phyloP scores from a whole-genome alignment of 1,284 basidiomycete species.

The Trichosporon asahii region DNA sequence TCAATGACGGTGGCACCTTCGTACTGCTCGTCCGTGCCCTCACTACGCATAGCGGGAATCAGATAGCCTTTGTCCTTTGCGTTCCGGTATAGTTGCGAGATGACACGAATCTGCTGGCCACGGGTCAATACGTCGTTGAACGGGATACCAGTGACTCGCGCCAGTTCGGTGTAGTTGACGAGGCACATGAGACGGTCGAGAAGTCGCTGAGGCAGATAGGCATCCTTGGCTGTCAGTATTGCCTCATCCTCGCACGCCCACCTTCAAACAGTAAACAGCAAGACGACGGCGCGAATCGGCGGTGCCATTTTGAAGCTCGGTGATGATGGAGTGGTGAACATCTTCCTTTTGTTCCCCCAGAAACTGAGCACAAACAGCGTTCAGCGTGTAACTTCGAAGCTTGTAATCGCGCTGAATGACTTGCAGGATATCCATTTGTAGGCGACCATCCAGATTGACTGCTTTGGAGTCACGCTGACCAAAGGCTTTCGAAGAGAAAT shows the following conservation, averaged over 20 bases:
- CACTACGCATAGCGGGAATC: conserved; percentile 74
- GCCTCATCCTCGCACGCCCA: conserved; percentile 39
- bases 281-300: conserved; percentile 82
- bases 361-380: conserved; percentile 92
- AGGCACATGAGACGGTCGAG: conserved; percentile 97
- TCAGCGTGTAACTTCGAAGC: conserved; percentile 87
- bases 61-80: conserved; percentile 84
- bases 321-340: conserved; percentile 94
- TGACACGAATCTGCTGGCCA: conserved; percentile 93
- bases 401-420: conserved; percentile 98
- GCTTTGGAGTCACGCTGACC: conserved; percentile 93
- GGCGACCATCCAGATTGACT: conserved; percentile 77
- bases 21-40: conserved; percentile 90
- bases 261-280: conserved; percentile 95
- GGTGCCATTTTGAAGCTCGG: conserved; percentile 90
- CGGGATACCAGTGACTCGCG: conserved; percentile 93
- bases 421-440: conserved; percentile 89
- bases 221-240: conserved; percentile 63
- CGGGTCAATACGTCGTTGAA: conserved; percentile 89
- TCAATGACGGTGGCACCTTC: conserved; percentile 97
- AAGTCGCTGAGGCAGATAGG: conserved; percentile 87
- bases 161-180: conserved; percentile 93
- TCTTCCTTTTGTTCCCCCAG: conserved; percentile 96
- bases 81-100: conserved; percentile 86
- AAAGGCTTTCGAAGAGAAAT: conserved; percentile 94